Percentiles rank a stretch among this genome's conserved stretches.
Evolutionary conservation across 2,329 filamentous ascomycete genomes (phyloP).

Genomic region (Niveomyces coronatus): DNA sequence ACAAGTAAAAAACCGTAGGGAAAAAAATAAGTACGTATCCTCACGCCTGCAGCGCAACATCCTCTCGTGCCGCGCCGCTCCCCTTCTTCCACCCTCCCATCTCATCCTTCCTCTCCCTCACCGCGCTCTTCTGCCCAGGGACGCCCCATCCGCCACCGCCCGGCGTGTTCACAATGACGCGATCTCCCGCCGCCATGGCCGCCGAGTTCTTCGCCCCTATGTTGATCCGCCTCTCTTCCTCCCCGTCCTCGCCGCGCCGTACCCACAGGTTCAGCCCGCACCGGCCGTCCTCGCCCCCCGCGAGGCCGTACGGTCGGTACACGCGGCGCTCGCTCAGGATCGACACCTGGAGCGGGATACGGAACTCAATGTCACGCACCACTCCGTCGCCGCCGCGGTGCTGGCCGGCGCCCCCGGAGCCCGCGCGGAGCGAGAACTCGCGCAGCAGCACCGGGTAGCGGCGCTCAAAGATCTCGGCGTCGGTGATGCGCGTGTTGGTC

Average conservation of each 20-base stretch:
- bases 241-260: constrained; percentile 47
- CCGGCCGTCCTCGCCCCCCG: constrained; percentile 68
- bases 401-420: constrained; percentile 54
- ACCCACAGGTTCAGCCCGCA: constrained; percentile 86
- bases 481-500: constrained; percentile 72
- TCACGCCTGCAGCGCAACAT: constrained; percentile 46
- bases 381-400: constrained; percentile 65
- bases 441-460: constrained; percentile 61
- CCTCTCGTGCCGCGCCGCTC: constrained; percentile 46
- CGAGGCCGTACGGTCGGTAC: constrained; percentile 68
- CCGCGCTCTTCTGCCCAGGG: constrained; percentile 45
- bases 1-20: background rate
- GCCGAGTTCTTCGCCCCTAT: constrained; percentile 73
- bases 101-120: constrained; percentile 42
- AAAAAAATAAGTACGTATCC: background rate
- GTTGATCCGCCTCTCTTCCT: constrained; percentile 56
- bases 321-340: constrained; percentile 72
- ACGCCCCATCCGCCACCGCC: constrained; percentile 70
- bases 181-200: constrained; percentile 63
- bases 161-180: constrained; percentile 68
- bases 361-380: constrained; percentile 68
- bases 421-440: constrained; percentile 55
- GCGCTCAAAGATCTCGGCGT: constrained; percentile 34
- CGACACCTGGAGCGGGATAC: constrained; percentile 64
- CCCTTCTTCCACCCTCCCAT: constrained; percentile 44